Evolutionary conservation across 1,284 basidiomycete genomes (phyloP).

Genomic region (Rugosomyces carneus): DNA sequence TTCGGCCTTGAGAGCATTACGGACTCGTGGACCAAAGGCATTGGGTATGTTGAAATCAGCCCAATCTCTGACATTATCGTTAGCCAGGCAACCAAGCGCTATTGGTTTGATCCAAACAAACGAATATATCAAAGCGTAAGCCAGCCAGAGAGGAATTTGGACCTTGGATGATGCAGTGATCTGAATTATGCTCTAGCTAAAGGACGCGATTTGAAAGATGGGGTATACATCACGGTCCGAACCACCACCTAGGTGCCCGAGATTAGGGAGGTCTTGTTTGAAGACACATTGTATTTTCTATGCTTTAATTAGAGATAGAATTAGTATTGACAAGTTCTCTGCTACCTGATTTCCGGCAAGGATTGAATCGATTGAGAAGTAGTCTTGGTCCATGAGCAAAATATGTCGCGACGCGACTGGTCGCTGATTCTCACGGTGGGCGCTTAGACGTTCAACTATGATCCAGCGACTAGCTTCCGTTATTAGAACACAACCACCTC

Average conservation of each 20-base stretch:
- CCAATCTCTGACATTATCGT: conserved; percentile 54
- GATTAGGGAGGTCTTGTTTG: conserved; percentile 75
- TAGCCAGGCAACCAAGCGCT: conserved; percentile 3
- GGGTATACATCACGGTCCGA: conserved; percentile 68
- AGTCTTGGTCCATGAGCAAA: conserved; percentile 78
- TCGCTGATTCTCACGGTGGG: conserved; percentile 16
- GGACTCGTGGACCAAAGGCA: conserved; percentile 69
- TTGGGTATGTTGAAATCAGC: conserved; percentile 79
- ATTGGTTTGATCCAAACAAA: conserved; percentile 26
- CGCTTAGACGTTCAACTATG: conserved; percentile 12
- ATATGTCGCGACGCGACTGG: conserved; percentile 5
- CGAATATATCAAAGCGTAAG: conserved; percentile 78
- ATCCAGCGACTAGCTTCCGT: conserved; percentile 13
- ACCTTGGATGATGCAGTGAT: conserved; percentile 70
- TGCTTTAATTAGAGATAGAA: background rate
- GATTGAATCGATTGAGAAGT: conserved; percentile 84
- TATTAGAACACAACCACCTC: conserved; percentile 10
- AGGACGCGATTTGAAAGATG: background rate
- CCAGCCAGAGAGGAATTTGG: conserved; percentile 83
- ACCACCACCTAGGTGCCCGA: conserved; percentile 84
- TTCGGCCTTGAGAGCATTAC: conserved; percentile 82
- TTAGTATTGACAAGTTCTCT: background rate
- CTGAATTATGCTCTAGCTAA: conserved; percentile 33
- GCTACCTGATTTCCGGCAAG: conserved; percentile 82
- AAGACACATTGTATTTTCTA: conserved; percentile 90